These are phyloP conservation scores for Penicillium paxilli DNA, from an alignment of 495 filamentous ascomycete species.

Conservation along the genomic window DNA sequence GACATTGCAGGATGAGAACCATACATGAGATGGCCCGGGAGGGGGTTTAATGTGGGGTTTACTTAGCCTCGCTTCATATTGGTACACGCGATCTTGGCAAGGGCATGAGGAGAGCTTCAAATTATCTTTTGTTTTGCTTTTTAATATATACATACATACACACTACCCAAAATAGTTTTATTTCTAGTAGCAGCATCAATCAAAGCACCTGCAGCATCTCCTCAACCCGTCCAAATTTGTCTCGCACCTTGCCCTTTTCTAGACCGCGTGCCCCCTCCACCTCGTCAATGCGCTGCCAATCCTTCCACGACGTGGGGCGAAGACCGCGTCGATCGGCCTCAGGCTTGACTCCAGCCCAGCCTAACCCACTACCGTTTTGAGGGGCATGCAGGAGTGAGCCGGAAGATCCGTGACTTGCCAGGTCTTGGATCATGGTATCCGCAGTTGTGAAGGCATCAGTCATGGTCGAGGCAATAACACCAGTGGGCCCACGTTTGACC, in stretches of 20 bases:
- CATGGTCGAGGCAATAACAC: constrained; percentile 96
- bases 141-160: constrained; percentile 11
- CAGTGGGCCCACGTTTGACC: constrained; percentile 94
- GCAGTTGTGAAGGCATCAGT: constrained; percentile 89
- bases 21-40: constrained; percentile 7
- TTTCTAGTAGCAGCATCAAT: constrained; percentile 9
- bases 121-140: neutral
- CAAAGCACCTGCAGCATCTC: constrained; percentile 74
- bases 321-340: constrained; percentile 54
- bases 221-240: constrained; percentile 74
- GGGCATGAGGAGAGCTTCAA: no score
- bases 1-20: neutral
- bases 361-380: constrained; percentile 48
- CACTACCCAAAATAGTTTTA: neutral
- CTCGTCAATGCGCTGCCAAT: constrained; percentile 84
- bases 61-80: no score
- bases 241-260: constrained; percentile 70
- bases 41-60: no score
- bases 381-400: constrained; percentile 49
- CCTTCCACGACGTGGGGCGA: constrained; percentile 64
- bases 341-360: constrained; percentile 73
- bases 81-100: no score
- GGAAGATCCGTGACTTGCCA: constrained; percentile 38
- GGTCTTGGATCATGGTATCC: constrained; percentile 76
- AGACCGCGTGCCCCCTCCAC: constrained; percentile 70